These are phyloP conservation scores for Terfezia claveryi DNA, from an alignment of 495 filamentous ascomycete species.

Conservation along the genomic window DNA sequence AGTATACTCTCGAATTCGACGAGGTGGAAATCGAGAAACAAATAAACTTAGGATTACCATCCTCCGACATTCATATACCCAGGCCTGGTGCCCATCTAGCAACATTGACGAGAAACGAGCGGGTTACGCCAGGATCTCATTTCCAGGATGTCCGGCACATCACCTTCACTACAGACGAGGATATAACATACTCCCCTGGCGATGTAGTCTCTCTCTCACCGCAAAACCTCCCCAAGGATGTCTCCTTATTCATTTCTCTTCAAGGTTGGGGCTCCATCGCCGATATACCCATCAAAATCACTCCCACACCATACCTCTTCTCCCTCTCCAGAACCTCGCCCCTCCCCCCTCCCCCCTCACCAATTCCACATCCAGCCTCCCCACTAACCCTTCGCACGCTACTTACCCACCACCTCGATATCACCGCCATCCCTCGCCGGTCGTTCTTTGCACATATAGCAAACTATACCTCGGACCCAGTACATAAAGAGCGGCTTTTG, in stretches of 20 bases:
- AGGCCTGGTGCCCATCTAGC: conserved; percentile 30
- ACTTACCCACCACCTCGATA: conserved; percentile 60
- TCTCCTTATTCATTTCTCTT: conserved; percentile 44
- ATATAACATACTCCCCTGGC: conserved; percentile 37
- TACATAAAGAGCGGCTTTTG: conserved; percentile 56
- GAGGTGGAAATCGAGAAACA: background rate
- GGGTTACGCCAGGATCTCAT: conserved; percentile 52
- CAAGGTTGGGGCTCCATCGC: conserved; percentile 57
- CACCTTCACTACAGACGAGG: conserved; percentile 29
- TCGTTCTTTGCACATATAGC: conserved; percentile 58
- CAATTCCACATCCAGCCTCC: conserved; percentile 25
- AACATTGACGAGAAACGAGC: conserved; percentile 33
- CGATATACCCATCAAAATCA: conserved; percentile 36
- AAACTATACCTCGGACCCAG: conserved; percentile 44
- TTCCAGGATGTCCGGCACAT: conserved; percentile 88
- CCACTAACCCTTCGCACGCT: conserved; percentile 50
- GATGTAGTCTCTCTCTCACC: conserved; percentile 61
- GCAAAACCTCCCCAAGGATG: conserved; percentile 65
- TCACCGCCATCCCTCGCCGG: conserved; percentile 70
- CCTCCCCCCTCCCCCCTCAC: conserved; percentile 19
- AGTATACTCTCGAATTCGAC: conserved; percentile 42
- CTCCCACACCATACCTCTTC: conserved; percentile 15
- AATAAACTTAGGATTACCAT: background rate
- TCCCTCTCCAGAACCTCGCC: background rate
- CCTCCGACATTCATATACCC: conserved; percentile 4